Percentiles rank a stretch among this genome's conserved stretches.
phyloP scores from a whole-genome alignment of 129 eudicot species.

The Helianthus annuus region DNA sequence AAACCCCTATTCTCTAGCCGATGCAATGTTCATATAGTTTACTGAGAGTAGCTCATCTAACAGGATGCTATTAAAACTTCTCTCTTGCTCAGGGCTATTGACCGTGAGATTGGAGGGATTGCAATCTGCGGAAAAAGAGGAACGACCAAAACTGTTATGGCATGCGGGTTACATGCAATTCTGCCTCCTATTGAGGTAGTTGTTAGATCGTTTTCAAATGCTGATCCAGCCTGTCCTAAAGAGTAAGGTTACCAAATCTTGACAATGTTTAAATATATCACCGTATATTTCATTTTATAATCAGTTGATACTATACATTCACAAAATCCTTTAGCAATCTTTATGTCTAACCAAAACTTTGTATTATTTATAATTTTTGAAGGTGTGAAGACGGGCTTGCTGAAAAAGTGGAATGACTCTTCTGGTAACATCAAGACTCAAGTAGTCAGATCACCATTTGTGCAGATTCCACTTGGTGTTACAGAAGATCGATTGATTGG shows the following conservation, averaged over 20 bases:
- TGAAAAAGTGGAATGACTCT: conserved; percentile 66
- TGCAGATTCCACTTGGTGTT: conserved; percentile 99
- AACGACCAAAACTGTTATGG: conserved; percentile 96
- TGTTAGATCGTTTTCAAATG: conserved; percentile 86
- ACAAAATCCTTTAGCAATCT: neutral
- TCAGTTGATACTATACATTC: neutral
- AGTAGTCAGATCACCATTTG: conserved; percentile 85
- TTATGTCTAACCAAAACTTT: conserved; percentile 2
- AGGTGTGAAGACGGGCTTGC: conserved; percentile 99
- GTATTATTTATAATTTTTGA: conserved; percentile 8
- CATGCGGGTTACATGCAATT: conserved; percentile 96
- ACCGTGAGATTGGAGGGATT: conserved; percentile 93
- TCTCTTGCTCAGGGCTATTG: conserved; percentile 92
- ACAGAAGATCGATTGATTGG: conserved; percentile 97
- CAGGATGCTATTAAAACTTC: conserved; percentile 99
- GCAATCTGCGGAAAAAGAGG: conserved; percentile 96
- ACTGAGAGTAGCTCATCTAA: conserved; percentile 22
- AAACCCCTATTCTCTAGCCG: neutral
- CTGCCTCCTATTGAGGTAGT: conserved; percentile 97
- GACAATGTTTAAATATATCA: neutral
- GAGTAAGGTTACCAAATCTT: conserved; percentile 66
- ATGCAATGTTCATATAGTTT: conserved; percentile 12
- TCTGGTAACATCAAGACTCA: conserved; percentile 75
- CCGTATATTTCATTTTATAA: neutral
- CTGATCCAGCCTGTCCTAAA: conserved; percentile 90